Evolutionary conservation across 495 filamentous ascomycete species (phyloP).

Genomic region (Xylaria grammica): DNA sequence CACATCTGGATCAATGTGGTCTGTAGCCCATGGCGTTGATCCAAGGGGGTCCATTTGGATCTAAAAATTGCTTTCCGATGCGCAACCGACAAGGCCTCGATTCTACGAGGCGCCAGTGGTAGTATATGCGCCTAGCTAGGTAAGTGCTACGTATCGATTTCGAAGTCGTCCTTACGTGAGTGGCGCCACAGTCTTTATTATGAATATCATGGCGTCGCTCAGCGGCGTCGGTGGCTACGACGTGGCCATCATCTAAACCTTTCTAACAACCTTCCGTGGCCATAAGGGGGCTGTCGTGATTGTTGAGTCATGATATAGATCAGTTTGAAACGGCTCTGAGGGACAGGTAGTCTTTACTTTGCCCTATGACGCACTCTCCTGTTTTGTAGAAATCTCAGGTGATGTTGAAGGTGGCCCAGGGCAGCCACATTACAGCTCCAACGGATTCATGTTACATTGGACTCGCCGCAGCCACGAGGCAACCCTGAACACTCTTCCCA

Average conservation of each 20-base stretch:
- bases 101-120: background rate
- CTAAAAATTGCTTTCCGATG: conserved; percentile 5
- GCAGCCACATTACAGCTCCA: conserved; percentile 2
- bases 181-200: background rate
- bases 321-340: conserved; percentile 17
- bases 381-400: conserved; percentile 1
- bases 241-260: background rate
- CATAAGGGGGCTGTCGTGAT: background rate
- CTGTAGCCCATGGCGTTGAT: background rate
- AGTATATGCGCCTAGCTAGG: background rate
- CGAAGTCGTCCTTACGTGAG: background rate
- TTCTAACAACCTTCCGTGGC: background rate
- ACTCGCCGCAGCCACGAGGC: background rate
- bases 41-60: background rate
- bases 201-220: conserved; percentile 2
- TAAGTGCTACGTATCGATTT: background rate
- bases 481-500: background rate
- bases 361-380: background rate
- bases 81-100: conserved; percentile 3
- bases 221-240: conserved; percentile 2
- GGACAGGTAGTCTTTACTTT: background rate
- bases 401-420: background rate
- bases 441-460: conserved; percentile 10
- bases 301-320: background rate
- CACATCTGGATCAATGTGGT: conserved; percentile 1